phyloP scores from a whole-genome alignment of 208 protist genomes.

The Porcisia hertigi region DNA sequence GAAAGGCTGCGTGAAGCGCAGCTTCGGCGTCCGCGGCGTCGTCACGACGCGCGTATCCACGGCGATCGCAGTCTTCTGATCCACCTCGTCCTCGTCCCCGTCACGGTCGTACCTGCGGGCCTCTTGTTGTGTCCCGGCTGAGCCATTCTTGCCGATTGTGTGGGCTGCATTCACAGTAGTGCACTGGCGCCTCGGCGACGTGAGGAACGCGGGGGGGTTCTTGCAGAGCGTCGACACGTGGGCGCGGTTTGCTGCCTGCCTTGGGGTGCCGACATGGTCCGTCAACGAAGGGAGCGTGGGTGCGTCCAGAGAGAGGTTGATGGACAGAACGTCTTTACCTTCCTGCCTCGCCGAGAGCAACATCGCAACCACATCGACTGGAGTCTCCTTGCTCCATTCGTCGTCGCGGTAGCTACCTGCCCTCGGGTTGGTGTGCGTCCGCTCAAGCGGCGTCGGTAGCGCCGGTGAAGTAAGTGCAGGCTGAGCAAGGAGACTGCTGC shows the following conservation, averaged over 20 bases:
- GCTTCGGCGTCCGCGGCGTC: constrained; percentile 9
- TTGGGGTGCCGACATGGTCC: not conserved
- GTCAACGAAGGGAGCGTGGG: not conserved
- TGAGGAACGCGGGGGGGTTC: not conserved
- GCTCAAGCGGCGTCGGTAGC: constrained; percentile 1
- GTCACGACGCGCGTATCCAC: not conserved
- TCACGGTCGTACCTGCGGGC: not conserved
- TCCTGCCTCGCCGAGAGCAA: not conserved
- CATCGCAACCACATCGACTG: not conserved
- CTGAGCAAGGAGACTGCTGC: not conserved
- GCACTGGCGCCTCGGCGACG: not conserved
- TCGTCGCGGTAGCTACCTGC: not conserved
- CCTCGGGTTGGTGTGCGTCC: constrained; percentile 2
- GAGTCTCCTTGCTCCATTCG: not conserved
- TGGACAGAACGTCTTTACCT: not conserved
- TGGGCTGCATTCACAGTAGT: not conserved
- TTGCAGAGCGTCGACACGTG: not conserved
- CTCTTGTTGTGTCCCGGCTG: not conserved
- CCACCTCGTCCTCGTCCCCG: not conserved
- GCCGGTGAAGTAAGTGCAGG: not conserved
- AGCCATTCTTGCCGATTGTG: not conserved
- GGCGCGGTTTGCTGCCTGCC: not conserved
- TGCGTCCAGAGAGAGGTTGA: not conserved
- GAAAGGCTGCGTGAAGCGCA: constrained; percentile 18
- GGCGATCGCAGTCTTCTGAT: not conserved